These are phyloP conservation scores for Camelina laxa DNA, from an alignment of 345 rosid species.

Conservation along the genomic window DNA sequence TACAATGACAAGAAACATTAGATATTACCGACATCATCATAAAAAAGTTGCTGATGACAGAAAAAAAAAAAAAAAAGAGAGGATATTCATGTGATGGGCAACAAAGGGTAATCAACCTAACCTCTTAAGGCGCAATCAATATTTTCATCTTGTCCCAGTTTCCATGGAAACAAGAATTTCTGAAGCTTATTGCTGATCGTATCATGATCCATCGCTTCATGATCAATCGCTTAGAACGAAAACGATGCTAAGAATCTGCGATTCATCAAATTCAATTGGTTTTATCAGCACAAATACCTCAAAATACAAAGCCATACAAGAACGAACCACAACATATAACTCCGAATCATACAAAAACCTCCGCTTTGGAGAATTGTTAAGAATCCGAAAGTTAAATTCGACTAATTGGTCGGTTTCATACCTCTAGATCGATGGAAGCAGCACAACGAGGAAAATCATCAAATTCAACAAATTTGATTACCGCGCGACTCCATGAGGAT, in stretches of 20 bases:
- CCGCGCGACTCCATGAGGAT: constrained; percentile 15
- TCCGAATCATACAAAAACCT: background rate
- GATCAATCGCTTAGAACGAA: constrained; percentile 56
- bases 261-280: constrained; percentile 20
- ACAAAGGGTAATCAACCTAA: constrained; percentile 20
- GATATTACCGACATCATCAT: background rate
- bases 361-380: background rate
- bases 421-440: constrained; percentile 69
- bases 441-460: constrained; percentile 59
- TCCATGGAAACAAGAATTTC: constrained; percentile 61
- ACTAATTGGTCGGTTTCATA: constrained; percentile 21
- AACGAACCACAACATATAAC: background rate
- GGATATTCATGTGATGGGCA: background rate
- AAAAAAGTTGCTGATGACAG: background rate
- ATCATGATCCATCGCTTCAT: constrained; percentile 54
- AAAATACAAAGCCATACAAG: background rate
- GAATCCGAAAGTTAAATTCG: background rate
- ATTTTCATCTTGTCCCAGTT: constrained; percentile 46
- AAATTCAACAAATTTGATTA: constrained; percentile 42
- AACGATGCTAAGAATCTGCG: constrained; percentile 67
- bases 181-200: constrained; percentile 59
- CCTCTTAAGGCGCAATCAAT: constrained; percentile 61
- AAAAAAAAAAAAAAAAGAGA: background rate
- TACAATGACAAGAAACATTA: constrained; percentile 30
- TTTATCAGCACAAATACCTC: background rate